phyloP scores from a whole-genome alignment of 352 stramenopile species.

The Globisporangium splendens region DNA sequence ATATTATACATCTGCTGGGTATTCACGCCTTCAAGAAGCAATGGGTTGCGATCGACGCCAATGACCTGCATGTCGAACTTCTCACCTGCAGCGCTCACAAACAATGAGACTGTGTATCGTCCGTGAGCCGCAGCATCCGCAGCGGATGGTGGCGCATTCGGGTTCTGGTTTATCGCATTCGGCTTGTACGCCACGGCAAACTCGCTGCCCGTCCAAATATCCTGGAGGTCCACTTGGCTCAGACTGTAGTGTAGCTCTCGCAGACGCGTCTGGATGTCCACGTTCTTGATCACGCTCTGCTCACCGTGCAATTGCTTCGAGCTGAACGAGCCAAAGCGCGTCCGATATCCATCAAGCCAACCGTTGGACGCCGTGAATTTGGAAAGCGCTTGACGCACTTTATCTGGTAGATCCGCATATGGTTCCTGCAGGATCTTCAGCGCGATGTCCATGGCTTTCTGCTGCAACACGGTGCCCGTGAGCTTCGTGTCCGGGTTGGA shows the following conservation, averaged over 20 bases:
- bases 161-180: conserved; percentile 8
- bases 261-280: conserved; percentile 84
- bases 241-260: conserved; percentile 76
- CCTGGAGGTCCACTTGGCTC: conserved; percentile 49
- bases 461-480: conserved; percentile 75
- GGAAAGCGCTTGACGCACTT: conserved; percentile 59
- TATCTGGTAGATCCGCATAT: conserved; percentile 64
- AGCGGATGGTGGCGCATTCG: background rate
- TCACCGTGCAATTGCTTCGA: conserved; percentile 58
- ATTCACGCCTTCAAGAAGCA: conserved; percentile 60
- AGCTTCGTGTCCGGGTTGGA: conserved; percentile 75
- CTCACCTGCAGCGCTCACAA: conserved; percentile 73
- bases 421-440: conserved; percentile 71
- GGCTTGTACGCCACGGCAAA: conserved; percentile 71
- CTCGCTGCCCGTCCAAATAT: conserved; percentile 79
- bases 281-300: conserved; percentile 75
- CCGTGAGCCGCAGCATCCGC: conserved; percentile 20
- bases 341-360: conserved; percentile 84
- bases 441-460: conserved; percentile 83
- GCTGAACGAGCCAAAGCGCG: conserved; percentile 78
- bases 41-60: conserved; percentile 51
- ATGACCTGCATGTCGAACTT: conserved; percentile 84
- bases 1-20: conserved; percentile 63
- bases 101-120: conserved; percentile 70
- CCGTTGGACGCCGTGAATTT: conserved; percentile 84